Evolutionary conservation across 352 stramenopile species (phyloP).

Genomic region (Albugo laibachii): DNA sequence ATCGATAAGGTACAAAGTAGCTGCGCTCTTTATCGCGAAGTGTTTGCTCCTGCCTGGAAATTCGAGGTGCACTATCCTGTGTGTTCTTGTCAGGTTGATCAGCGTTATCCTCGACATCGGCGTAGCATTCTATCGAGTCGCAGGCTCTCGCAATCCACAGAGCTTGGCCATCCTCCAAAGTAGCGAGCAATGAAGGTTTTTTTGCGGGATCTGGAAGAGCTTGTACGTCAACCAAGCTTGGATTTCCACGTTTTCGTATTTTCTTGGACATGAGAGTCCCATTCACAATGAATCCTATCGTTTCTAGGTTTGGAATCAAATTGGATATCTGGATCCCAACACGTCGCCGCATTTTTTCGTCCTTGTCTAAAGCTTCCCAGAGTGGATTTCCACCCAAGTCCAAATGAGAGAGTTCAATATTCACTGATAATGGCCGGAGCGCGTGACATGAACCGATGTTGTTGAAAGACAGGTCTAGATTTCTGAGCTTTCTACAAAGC

Average conservation of each 20-base stretch:
- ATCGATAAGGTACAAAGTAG: no score
- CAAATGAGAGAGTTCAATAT: slow-evolving; percentile 42
- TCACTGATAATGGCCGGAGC: slow-evolving; percentile 45
- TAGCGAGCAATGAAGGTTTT: slow-evolving; percentile 24
- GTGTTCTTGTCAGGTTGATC: no score
- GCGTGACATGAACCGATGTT: slow-evolving; percentile 22
- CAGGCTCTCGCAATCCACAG: slow-evolving; percentile 40
- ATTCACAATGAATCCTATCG: slow-evolving; percentile 32
- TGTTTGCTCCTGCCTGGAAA: no score
- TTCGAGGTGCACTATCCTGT: no score
- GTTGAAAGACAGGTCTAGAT: slow-evolving; percentile 33
- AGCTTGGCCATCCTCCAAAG: slow-evolving; percentile 13
- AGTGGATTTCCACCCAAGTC: slow-evolving; percentile 60
- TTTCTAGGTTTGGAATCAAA: slow-evolving; percentile 37
- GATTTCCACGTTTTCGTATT: slow-evolving; percentile 12
- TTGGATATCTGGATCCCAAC: slow-evolving; percentile 66
- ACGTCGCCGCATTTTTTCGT: slow-evolving; percentile 34
- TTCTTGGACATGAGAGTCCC: slow-evolving; percentile 24
- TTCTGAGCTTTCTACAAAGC: slow-evolving; percentile 32
- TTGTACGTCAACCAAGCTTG: no score
- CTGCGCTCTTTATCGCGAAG: no score
- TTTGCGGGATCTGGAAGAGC: slow-evolving; percentile 6
- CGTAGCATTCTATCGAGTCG: slow-evolving; percentile 24
- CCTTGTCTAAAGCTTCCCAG: slow-evolving; percentile 9
- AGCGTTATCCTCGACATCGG: slow-evolving; percentile 11